Evolutionary conservation across 768 basidiomycete genomes (phyloP).

Genomic region (Termitomyces sp.): DNA sequence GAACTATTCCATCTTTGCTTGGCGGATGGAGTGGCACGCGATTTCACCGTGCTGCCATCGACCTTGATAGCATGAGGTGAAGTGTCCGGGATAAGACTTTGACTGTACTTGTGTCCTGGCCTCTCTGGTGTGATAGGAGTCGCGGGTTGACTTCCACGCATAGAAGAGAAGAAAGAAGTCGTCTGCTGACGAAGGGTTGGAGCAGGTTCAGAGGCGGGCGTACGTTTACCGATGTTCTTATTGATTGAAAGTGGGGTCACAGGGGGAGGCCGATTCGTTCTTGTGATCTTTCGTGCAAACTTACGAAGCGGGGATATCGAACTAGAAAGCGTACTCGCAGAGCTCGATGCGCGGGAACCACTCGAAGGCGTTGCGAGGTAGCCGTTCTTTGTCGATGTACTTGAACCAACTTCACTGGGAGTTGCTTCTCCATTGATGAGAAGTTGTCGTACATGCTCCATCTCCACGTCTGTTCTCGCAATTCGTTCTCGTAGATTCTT

Average conservation of each 20-base stretch:
- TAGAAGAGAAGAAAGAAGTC: conserved; percentile 55
- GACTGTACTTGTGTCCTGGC: conserved; percentile 63
- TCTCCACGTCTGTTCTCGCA: conserved; percentile 73
- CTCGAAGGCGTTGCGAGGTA: conserved; percentile 66
- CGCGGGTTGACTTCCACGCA: conserved; percentile 40
- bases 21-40: conserved; percentile 16
- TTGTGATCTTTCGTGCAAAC: conserved; percentile 69
- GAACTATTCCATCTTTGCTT: conserved; percentile 79
- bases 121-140: conserved; percentile 55
- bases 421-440: conserved; percentile 47
- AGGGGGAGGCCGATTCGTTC: conserved; percentile 33
- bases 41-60: conserved; percentile 41
- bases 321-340: conserved; percentile 57
- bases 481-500: conserved; percentile 77
- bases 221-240: conserved; percentile 35
- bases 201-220: conserved; percentile 54
- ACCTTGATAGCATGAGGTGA: conserved; percentile 46
- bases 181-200: conserved; percentile 51
- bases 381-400: conserved; percentile 53
- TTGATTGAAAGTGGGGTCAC: conserved; percentile 47
- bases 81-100: conserved; percentile 69
- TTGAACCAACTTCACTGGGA: conserved; percentile 70
- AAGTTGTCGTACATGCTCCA: conserved; percentile 67
- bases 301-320: conserved; percentile 82
- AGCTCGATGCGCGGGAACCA: conserved; percentile 41